These are phyloP conservation scores for Colletotrichum theobromicola DNA, from an alignment of 2,329 filamentous ascomycete genomes.

Conservation along the genomic window DNA sequence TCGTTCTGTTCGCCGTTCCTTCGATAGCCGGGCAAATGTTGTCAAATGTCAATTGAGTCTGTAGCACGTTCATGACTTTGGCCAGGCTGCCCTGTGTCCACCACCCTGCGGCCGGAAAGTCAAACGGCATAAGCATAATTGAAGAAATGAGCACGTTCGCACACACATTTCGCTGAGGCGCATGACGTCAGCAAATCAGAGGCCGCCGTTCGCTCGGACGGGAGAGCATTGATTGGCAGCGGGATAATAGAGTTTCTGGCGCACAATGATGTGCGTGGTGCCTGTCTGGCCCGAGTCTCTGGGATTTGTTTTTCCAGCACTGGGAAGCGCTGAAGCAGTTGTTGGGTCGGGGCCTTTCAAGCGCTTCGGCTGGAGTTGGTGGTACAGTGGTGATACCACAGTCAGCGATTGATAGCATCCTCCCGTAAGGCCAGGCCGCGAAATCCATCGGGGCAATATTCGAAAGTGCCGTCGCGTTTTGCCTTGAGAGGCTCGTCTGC, in stretches of 20 bases:
- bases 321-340: neutral
- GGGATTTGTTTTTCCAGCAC: neutral
- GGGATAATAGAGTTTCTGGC: neutral
- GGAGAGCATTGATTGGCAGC: neutral
- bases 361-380: neutral
- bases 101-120: neutral
- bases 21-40: neutral
- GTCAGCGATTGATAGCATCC: neutral
- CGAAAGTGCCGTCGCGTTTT: neutral
- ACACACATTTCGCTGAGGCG: neutral
- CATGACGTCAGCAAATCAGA: constrained; percentile 17
- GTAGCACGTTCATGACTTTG: neutral
- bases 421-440: neutral
- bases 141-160: constrained; percentile 8
- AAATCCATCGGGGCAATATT: neutral
- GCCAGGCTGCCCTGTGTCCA: neutral
- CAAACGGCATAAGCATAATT: constrained; percentile 8
- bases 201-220: neutral
- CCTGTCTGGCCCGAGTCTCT: neutral
- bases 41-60: neutral
- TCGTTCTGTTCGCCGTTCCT: neutral
- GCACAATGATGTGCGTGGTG: neutral
- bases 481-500: neutral
- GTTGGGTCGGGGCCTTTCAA: neutral
- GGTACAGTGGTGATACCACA: neutral